A percentile compares a stretch with the other conserved stretches of the same genome.
These are phyloP conservation scores for Phytophthora sojae DNA, from an alignment of 352 stramenopile genomes.

Conservation along the genomic window DNA sequence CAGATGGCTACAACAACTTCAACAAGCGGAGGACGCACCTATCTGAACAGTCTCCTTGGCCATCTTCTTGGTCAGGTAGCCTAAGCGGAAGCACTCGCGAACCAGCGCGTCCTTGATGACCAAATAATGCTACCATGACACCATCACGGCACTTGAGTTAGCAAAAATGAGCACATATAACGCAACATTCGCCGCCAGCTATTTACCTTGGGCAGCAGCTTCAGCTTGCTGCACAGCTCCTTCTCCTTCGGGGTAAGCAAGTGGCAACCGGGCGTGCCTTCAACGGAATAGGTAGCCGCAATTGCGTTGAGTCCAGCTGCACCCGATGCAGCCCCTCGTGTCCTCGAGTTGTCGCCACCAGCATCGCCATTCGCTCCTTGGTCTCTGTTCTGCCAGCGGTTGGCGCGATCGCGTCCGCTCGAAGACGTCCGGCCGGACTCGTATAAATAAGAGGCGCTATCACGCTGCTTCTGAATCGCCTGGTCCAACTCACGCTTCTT, in stretches of 20 bases:
- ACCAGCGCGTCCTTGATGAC: constrained; percentile 96
- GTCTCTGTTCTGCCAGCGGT: constrained; percentile 71
- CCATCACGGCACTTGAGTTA: constrained; percentile 12
- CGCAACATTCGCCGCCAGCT: neutral
- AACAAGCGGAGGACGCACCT: constrained; percentile 48
- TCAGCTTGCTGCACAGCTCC: constrained; percentile 90
- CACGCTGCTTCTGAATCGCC: constrained; percentile 86
- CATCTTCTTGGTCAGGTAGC: constrained; percentile 78
- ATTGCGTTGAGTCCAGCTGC: constrained; percentile 35
- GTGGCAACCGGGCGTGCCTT: constrained; percentile 84
- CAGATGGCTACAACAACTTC: constrained; percentile 9
- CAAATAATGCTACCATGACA: constrained; percentile 85
- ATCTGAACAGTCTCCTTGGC: constrained; percentile 93
- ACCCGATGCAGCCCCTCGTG: constrained; percentile 23
- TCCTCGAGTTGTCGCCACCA: constrained; percentile 38
- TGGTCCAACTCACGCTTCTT: constrained; percentile 93
- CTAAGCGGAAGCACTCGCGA: constrained; percentile 83
- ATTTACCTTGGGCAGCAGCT: constrained; percentile 89
- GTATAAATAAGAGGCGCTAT: constrained; percentile 90
- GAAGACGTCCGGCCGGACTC: constrained; percentile 68
- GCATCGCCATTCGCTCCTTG: constrained; percentile 44
- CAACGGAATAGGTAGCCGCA: constrained; percentile 73
- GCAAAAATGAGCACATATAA: neutral
- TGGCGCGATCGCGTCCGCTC: constrained; percentile 69
- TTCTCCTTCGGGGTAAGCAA: constrained; percentile 93